Percentiles rank a stretch among this genome's conserved stretches.
These are phyloP conservation scores for Podospora didyma DNA, from an alignment of 495 filamentous ascomycete species.

Conservation along the genomic window DNA sequence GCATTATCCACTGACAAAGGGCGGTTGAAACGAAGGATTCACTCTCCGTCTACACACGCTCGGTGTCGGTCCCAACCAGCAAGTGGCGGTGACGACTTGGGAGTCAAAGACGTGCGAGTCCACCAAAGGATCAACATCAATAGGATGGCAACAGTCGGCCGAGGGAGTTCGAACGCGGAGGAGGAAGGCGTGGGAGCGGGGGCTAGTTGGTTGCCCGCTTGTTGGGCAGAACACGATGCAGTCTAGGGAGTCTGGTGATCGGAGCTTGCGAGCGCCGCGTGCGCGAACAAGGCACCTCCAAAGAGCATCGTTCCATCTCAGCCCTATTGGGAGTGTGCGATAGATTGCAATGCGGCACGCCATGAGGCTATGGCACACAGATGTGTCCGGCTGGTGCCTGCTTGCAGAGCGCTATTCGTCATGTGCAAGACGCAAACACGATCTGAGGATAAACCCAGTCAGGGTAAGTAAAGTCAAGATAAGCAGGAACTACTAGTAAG, in stretches of 20 bases:
- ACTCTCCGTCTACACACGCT: not conserved
- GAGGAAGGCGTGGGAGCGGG: not conserved
- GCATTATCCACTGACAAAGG: not conserved
- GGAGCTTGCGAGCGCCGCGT: not conserved
- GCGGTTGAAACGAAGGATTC: slow-evolving; percentile 2
- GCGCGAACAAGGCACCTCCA: not conserved
- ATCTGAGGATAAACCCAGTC: not conserved
- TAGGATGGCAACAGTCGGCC: not conserved
- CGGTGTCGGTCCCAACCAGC: not conserved
- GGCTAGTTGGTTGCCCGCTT: not conserved
- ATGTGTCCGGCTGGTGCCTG: not conserved
- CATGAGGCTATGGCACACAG: not conserved
- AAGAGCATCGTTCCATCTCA: not conserved
- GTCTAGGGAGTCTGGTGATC: not conserved
- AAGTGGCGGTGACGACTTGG: not conserved
- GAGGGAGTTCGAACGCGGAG: not conserved
- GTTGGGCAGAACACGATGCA: not conserved
- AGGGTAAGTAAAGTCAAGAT: not conserved
- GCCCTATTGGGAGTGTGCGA: not conserved
- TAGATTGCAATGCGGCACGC: not conserved
- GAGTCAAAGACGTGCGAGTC: not conserved
- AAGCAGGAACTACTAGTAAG: not conserved
- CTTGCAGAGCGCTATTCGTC: not conserved
- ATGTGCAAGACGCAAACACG: not conserved
- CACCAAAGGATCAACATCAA: not conserved